Base-by-base conservation (phyloP, 1,139 yeast genomes). In the Blastobotrys proliferans region DNA sequence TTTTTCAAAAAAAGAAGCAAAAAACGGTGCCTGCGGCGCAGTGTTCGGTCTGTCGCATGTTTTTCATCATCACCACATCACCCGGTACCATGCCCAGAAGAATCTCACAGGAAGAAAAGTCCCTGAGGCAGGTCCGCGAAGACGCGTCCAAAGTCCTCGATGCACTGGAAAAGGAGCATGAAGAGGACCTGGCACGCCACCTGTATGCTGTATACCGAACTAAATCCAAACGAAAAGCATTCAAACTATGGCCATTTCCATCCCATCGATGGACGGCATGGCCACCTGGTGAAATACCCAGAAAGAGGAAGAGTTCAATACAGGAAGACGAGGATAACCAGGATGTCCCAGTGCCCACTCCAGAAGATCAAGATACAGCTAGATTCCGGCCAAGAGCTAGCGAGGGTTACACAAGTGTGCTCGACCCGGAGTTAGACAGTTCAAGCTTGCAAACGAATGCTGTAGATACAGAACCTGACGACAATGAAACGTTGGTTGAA, bases 21-120 rank as follows among this genome's bases (percentile, higher is more conserved):
- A n/a, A n/a, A n/a, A n/a, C n/a, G n/a, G n/a, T n/a, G n/a, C n/a
- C n/a, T n/a, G n/a, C n/a, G n/a, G n/a, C n/a, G n/a, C n/a, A n/a
- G n/a, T n/a, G n/a, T n/a, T n/a, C n/a, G n/a, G n/a, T n/a, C n/a
- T n/a, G n/a, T n/a, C n/a, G n/a, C n/a, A n/a, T n/a, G n/a, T n/a
- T n/a, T n/a, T n/a, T n/a, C n/a, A n/a, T n/a, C n/a, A n/a, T n/a
- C n/a, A n/a, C n/a, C n/a, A n/a, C n/a, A n/a, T n/a, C n/a, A 90
- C 90, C 74, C 83, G 97, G 63, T 76, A 92, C 61, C 92, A 97
- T 27, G 98, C 97, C 45, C 92, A 97, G 98, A 92, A 90, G n/a
- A n/a, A n/a, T n/a, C n/a, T n/a, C n/a, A n/a, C n/a, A n/a, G n/a
- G n/a, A n/a, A n/a, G n/a, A n/a, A n/a, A n/a, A n/a, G n/a, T n/a